Base-by-base conservation (phyloP, 345 rosid species). In the Orychophragmus violaceus region DNA sequence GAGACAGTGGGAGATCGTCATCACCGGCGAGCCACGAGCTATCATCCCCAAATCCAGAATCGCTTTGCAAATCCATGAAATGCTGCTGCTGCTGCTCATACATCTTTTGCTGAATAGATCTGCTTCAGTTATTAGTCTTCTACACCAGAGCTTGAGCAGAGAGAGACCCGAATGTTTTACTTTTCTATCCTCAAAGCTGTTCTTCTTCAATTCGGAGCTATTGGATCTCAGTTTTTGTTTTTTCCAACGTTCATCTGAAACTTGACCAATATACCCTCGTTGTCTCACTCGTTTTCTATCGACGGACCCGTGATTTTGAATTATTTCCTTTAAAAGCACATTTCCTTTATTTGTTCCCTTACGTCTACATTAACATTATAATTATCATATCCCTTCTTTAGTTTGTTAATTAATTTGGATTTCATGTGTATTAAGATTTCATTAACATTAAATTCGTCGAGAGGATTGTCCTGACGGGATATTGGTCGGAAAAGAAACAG, bases 21-120 rank as follows among this genome's bases (percentile, higher is more conserved):
- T 72, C 81, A 18, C 79, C 86, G 22, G 90, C 74, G 22, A 85
- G 84, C 94, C 91, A 88, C 6, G 91, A 87, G 59, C 82, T 80
- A 24, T 80, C 72, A 60, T 89, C 87, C 22, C 87, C 86, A 54
- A 78, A 83, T 36, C 79, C 83, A 66, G 90, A 80, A 77, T 76
- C 82, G 5, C 68, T 87, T 50, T 81, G 83, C 66, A 77, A 76
- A 83, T 87, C 90, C 41, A 83, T 44, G 45, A 78, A 74, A 66
- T 80, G 85, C n/a, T 80, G 84, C 10, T 80, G 85, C n/a, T 80
- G 84, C 64, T 64, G 74, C 72, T 87, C 87, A 56, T 79, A 86
- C 97, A 88, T 86, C 58, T 69, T 37, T 24, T 9, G n/a, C 17
- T 4, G 51, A 14, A 66, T 66, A 74, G 73, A 74, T 74, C 77